A percentile compares a stretch with the other conserved stretches of the same genome.
These are phyloP conservation scores for Hippophae rhamnoides DNA, from an alignment of 306 rosid species.

Conservation along the genomic window DNA sequence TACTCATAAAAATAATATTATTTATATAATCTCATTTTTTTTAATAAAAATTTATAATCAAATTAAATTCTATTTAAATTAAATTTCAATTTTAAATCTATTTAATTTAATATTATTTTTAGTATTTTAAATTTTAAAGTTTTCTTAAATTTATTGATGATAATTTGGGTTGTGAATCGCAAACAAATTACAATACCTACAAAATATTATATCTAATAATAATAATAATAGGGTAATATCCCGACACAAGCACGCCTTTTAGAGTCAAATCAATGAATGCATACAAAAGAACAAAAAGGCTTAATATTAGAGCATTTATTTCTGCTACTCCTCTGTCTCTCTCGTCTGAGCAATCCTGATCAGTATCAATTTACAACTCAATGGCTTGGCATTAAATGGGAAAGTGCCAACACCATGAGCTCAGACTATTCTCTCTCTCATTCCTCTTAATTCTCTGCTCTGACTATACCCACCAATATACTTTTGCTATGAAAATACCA, in stretches of 20 bases:
- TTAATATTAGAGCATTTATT: conserved; percentile 25
- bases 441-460: too few relatives aligned
- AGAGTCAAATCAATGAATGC: conserved; percentile 8
- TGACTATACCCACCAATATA: conserved; percentile 9
- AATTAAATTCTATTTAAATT: too few relatives aligned
- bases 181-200: too few relatives aligned
- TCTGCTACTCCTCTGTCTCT: conserved; percentile 20
- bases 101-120: too few relatives aligned
- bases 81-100: too few relatives aligned
- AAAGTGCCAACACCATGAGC: conserved; percentile 54
- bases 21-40: too few relatives aligned
- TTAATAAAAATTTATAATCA: too few relatives aligned
- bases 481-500: conserved; percentile 36
- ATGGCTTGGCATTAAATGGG: conserved; percentile 42
- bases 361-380: conserved; percentile 8
- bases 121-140: too few relatives aligned
- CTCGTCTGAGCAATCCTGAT: conserved; percentile 12
- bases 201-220: too few relatives aligned
- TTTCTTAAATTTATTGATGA: too few relatives aligned
- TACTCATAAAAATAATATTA: too few relatives aligned
- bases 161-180: too few relatives aligned
- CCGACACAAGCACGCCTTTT: conserved; percentile 22
- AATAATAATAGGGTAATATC: conserved; percentile 9
- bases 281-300: conserved; percentile 8
- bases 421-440: conserved; percentile 11